Percentiles rank a stretch among this genome's conserved stretches.
These are phyloP conservation scores for Ceratocystis cacaofunesta DNA, from an alignment of 2,329 filamentous ascomycete species.

Conservation along the genomic window DNA sequence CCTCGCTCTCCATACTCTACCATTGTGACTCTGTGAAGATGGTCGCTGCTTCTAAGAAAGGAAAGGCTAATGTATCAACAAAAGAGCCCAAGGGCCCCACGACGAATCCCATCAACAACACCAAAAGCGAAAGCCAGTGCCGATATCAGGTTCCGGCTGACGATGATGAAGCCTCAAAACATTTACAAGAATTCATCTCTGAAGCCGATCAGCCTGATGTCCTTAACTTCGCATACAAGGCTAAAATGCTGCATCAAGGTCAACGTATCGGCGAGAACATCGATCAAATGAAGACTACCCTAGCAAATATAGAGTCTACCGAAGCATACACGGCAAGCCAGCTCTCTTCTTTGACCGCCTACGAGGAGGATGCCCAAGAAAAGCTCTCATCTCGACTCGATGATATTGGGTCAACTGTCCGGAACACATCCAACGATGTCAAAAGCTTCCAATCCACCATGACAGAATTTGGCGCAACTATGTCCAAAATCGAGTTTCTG, in stretches of 20 bases:
- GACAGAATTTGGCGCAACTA: background rate
- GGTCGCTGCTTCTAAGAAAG: background rate
- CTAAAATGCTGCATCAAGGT: slow-evolving; percentile 11
- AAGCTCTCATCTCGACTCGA: slow-evolving; percentile 9
- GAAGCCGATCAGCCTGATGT: slow-evolving; percentile 9
- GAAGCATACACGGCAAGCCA: slow-evolving; percentile 12
- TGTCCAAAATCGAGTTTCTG: slow-evolving; percentile 10
- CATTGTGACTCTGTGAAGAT: background rate
- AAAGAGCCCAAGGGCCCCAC: background rate
- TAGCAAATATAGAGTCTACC: slow-evolving; percentile 12
- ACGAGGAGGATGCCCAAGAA: slow-evolving; percentile 3
- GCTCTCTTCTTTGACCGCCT: slow-evolving; percentile 6
- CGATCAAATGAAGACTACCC: slow-evolving; percentile 10
- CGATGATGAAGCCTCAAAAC: background rate
- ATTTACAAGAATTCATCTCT: slow-evolving; percentile 10
- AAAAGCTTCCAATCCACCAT: slow-evolving; percentile 12
- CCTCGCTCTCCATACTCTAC: background rate
- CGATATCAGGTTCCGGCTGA: background rate
- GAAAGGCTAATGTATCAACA: background rate
- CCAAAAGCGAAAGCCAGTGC: slow-evolving; percentile 1
- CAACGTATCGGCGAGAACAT: slow-evolving; percentile 6
- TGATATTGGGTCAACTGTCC: slow-evolving; percentile 4
- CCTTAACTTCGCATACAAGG: slow-evolving; percentile 14
- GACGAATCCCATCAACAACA: background rate
- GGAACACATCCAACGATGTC: slow-evolving; percentile 1